phyloP scores from a whole-genome alignment of 2,329 filamentous ascomycete genomes.

The Cercospora nicotianae region DNA sequence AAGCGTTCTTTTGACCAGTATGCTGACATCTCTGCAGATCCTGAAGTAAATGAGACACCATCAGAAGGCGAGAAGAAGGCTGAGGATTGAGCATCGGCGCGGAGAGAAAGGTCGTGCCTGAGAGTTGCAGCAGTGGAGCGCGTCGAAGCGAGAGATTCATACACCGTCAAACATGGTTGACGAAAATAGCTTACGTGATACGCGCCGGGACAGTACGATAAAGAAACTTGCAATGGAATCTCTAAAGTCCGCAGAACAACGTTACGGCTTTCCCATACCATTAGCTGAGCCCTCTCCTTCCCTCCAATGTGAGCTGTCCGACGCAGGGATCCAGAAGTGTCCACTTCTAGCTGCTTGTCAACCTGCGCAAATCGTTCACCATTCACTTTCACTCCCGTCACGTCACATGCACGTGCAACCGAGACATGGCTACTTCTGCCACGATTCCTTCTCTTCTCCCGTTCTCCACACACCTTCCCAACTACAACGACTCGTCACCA shows the following conservation, averaged over 20 bases:
- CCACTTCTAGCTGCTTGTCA: no score
- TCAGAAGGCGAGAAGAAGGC: not conserved
- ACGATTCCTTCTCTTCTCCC: not conserved
- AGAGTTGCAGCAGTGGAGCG: not conserved
- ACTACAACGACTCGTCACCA: not conserved
- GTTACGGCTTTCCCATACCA: not conserved
- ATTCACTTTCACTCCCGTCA: not conserved
- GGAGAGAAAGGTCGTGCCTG: not conserved
- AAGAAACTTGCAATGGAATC: not conserved
- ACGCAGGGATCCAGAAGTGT: no score
- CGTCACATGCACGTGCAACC: not conserved
- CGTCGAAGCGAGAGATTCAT: not conserved
- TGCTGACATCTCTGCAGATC: not conserved
- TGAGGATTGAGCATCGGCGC: not conserved
- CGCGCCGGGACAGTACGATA: not conserved
- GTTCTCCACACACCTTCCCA: not conserved
- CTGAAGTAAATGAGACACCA: not conserved
- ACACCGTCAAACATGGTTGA: not conserved
- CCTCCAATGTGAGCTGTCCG: no score
- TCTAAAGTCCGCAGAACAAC: rapidly evolving
- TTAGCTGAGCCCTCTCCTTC: not conserved
- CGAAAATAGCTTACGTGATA: no score
- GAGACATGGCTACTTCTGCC: not conserved
- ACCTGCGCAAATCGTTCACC: no score
- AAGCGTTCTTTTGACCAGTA: not conserved